phyloP scores from a whole-genome alignment of 495 filamentous ascomycete genomes.

The Zalerion maritima region DNA sequence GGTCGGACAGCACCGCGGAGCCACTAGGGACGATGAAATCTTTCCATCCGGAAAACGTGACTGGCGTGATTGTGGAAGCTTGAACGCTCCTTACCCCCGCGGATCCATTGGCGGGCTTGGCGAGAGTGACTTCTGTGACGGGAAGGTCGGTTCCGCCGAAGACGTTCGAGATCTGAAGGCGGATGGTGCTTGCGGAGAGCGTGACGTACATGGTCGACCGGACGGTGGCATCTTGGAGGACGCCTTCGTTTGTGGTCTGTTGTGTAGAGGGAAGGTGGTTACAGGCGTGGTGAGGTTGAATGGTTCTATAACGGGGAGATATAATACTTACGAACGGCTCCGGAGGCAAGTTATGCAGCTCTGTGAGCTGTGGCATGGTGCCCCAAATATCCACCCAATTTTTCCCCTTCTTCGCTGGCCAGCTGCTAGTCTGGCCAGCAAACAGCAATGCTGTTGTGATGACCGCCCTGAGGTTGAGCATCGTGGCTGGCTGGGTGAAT shows the following conservation, averaged over 20 bases:
- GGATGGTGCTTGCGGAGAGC: conserved; percentile 30
- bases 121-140: conserved; percentile 40
- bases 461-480: no score
- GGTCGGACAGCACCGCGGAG: conserved; percentile 44
- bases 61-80: conserved; percentile 19
- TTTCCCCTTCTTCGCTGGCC: background rate
- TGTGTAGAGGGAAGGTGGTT: background rate
- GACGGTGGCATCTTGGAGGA: conserved; percentile 37
- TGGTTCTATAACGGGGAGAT: background rate
- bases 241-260: conserved; percentile 13
- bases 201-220: conserved; percentile 47
- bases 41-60: conserved; percentile 36
- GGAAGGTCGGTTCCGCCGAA: conserved; percentile 41
- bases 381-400: conserved; percentile 47
- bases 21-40: conserved; percentile 35
- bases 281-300: conserved; percentile 1
- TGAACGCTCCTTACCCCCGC: conserved; percentile 33
- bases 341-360: conserved; percentile 38
- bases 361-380: conserved; percentile 43
- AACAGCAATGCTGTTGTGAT: no score
- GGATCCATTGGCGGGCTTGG: conserved; percentile 24
- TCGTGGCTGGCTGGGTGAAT: conserved; percentile 1
- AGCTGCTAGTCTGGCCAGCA: no score
- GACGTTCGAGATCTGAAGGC: conserved; percentile 44
- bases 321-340: conserved; percentile 34